Conservation (phyloP, 164 flowering plant genomes). For the Malania oleifera region DNA sequence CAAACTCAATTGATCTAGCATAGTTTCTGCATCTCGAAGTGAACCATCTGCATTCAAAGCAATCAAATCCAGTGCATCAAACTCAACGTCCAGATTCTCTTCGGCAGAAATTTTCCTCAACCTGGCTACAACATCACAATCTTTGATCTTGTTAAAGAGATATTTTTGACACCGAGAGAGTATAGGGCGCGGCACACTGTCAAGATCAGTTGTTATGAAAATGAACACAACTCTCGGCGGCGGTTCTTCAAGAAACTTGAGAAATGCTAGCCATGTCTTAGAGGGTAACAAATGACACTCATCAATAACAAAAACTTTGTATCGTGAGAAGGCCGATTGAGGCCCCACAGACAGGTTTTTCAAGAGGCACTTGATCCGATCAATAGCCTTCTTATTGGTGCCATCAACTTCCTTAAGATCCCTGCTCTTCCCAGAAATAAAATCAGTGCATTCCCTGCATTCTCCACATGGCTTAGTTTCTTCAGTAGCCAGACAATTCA, state of each 20-base stretch:
- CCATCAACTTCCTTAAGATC: conserved; percentile 70
- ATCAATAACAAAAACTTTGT: conserved; percentile 69
- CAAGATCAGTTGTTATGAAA: conserved; percentile 77
- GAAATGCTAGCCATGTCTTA: conserved; percentile 74
- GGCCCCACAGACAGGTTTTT: conserved; percentile 33
- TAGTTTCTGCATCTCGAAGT: conserved; percentile 92
- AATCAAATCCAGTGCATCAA: conserved; percentile 82
- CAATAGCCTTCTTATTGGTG: conserved; percentile 59
- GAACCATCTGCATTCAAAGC: conserved; percentile 96
- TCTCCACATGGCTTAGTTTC: conserved; percentile 80
- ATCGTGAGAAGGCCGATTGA: conserved; percentile 33
- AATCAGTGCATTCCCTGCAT: conserved; percentile 72
- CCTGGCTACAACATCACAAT: conserved; percentile 59
- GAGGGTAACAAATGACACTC: conserved; percentile 89
- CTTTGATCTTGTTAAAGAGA: conserved; percentile 81
- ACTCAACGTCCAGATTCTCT: conserved; percentile 77
- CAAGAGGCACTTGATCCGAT: conserved; percentile 42
- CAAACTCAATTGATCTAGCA: conserved; percentile 92
- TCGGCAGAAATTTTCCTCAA: conserved; percentile 56
- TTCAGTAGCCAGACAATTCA: conserved; percentile 70
- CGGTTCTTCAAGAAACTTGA: conserved; percentile 78
- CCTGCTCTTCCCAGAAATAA: conserved; percentile 52
- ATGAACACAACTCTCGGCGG: conserved; percentile 65
- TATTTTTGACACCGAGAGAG: conserved; percentile 85
- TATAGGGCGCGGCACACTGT: conserved; percentile 72